Base-by-base conservation (phyloP, 192 early-diverging fungal species). In the Entomortierella chlamydospora region DNA sequence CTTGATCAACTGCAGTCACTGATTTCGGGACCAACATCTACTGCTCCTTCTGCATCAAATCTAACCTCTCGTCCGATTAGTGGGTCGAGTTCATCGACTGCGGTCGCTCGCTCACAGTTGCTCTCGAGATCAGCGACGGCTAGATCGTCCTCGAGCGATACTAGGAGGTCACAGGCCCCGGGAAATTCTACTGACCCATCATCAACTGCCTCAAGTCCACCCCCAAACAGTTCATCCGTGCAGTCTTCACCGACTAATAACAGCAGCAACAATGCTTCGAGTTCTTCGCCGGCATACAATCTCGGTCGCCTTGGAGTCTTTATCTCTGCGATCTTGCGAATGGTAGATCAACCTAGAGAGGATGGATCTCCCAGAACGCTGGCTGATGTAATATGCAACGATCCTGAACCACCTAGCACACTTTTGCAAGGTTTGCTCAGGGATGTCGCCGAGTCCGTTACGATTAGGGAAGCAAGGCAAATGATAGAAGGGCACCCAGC, bases 301-400 rank as follows among this genome's bases (percentile, higher is more conserved):
- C 47, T 82, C 33, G 81, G 81, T 1, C 71, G 81, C 10, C 74
- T 82, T 29, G 81, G 81, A 20, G 67, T 73, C 13, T 74, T 74
- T 55, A 74, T 82, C 18, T 72, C 81, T 1, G 81, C 70, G 17
- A 70, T 82, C 31, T 29, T 82, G 30, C 42, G 81, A 23, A 82
- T 82, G 72, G 67, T 82, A 11, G 81, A 82, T 65, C 81, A 82
- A 30, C 81, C 81, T n/a, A 26, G 71, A 22, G 81, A 82, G 42
- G 81, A 82, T 55, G 81, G 81, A 39, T 74, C 72, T 0, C 70
- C 81, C 1, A 50, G 70, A 18, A 73, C 66, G 11, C 26, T 82
- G 49, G 68, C 81, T 2, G 81, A 82, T 51, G 81, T 82, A 10
- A 73, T 82, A 57, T 74, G 81, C 49, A 74, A 82, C n/a, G 70